phyloP scores from a whole-genome alignment of 805 yeast species.

The Yamadazyma phyllophila region DNA sequence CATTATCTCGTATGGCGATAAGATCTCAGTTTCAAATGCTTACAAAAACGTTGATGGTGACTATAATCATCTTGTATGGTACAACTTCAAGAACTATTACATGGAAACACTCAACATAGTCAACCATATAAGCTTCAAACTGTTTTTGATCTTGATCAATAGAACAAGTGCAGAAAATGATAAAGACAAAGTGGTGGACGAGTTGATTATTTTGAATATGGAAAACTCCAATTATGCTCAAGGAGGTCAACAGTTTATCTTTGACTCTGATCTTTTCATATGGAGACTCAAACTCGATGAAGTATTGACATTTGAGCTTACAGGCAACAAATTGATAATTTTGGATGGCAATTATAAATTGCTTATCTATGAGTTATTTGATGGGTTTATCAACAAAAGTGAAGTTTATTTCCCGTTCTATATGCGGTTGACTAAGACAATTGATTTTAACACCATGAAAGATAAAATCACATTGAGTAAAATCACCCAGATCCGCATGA shows the following conservation, averaged over 20 bases:
- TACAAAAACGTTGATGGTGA: slow-evolving; percentile 17
- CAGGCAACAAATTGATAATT: slow-evolving; percentile 9
- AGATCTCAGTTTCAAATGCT: slow-evolving; percentile 31
- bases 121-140: slow-evolving; percentile 35
- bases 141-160: slow-evolving; percentile 33
- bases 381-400: slow-evolving; percentile 10
- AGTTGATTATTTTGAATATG: slow-evolving; percentile 34
- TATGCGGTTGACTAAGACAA: slow-evolving; percentile 29
- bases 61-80: slow-evolving; percentile 39
- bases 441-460: slow-evolving; percentile 33
- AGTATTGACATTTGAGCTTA: slow-evolving; percentile 9
- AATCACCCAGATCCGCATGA: slow-evolving; percentile 23
- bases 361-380: slow-evolving; percentile 9
- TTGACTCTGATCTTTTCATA: slow-evolving; percentile 37
- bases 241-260: slow-evolving; percentile 31
- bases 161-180: slow-evolving; percentile 19
- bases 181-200: slow-evolving; percentile 26
- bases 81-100: slow-evolving; percentile 32
- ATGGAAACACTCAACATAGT: slow-evolving; percentile 33
- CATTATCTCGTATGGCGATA: slow-evolving; percentile 27
- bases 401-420: slow-evolving; percentile 22
- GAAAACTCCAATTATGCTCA: slow-evolving; percentile 29
- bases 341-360: slow-evolving; percentile 10
- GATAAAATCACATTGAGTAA: slow-evolving; percentile 23
- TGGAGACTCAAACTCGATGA: slow-evolving; percentile 26